phyloP scores from a whole-genome alignment of 2,329 filamentous ascomycete species.

The Venturia effusa region DNA sequence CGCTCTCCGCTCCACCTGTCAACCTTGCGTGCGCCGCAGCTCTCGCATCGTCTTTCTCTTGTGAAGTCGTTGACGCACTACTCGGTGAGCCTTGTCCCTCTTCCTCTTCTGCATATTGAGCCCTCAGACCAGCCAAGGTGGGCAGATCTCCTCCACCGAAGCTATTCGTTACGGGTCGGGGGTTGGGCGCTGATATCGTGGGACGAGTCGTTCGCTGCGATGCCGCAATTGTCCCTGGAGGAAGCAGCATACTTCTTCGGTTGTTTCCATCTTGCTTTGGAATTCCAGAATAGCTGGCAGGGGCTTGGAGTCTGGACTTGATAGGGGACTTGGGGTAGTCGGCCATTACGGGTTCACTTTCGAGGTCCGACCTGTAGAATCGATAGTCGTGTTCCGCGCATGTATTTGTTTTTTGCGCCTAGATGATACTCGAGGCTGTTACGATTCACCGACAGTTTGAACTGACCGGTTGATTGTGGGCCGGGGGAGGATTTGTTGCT shows the following conservation, averaged over 20 bases:
- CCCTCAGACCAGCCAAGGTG: not conserved
- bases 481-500: not conserved
- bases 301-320: not conserved
- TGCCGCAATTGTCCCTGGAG: constrained; percentile 4
- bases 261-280: constrained; percentile 8
- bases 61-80: not conserved
- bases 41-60: constrained; percentile 8
- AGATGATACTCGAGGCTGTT: not conserved
- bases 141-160: not conserved
- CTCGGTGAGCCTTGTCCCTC: not conserved
- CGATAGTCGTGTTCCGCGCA: not conserved
- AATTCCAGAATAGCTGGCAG: not conserved
- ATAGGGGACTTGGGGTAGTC: not conserved
- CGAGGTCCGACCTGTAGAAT: not conserved
- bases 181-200: not conserved
- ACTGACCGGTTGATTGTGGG: not conserved
- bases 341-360: not conserved
- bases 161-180: constrained; percentile 1
- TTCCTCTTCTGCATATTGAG: not conserved
- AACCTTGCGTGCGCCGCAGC: constrained; percentile 5
- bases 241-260: constrained; percentile 7
- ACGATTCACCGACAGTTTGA: not conserved
- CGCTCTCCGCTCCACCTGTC: not conserved
- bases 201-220: not conserved
- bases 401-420: not conserved